Evolutionary conservation across 305 asterid genomes (phyloP), one percentile per base, ranked within the genome.

Genomic region (Ilex paraguariensis): DNA sequence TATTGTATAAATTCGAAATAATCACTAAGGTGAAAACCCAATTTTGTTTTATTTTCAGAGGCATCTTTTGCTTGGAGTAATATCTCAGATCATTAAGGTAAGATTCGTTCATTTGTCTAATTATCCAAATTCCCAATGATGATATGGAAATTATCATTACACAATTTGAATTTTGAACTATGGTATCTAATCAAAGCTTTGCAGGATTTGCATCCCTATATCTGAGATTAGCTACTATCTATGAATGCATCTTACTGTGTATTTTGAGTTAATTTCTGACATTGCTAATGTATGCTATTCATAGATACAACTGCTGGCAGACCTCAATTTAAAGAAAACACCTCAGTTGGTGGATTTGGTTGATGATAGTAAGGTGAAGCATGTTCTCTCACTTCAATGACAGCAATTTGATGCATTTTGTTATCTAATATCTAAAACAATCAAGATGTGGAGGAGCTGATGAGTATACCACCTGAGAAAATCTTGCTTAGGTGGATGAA

Each of bases 401-500:
- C 9, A 8, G 6, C 42, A 36, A 36, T 36, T 49, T 73, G 32
- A 33, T 66, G 59, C 36, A 30, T 69, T 60, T 56, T 51, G 12
- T n/a, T 64, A 45, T 74, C 39, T 63, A 31, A 67, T 67, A 57
- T 69, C 55, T 60, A 64, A 71, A 21, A 58, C 48, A 61, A 45
- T 30, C 81, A 91, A 96, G 98, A 87, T 33, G 90, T 92, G 75
- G 98, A 89, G 81, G 98, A 89, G 83, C 88, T 89, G 68, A 82
- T 89, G 88, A 79, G 91, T 57, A 77, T 89, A 69, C 73, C 91
- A 56, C 97, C 98, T 16, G 97, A 92, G 63, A 92, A 87, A 78
- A 76, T 92, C 68, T 80, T 89, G 59, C 92, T 88, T 66, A 84
- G 85, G 79, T 88, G 98, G 98, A 88, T 91, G 98, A 88, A 88